Percentiles rank a stretch among this genome's conserved stretches.
phyloP scores from a whole-genome alignment of 1,139 yeast species.

The Martiniozyma asiatica region DNA sequence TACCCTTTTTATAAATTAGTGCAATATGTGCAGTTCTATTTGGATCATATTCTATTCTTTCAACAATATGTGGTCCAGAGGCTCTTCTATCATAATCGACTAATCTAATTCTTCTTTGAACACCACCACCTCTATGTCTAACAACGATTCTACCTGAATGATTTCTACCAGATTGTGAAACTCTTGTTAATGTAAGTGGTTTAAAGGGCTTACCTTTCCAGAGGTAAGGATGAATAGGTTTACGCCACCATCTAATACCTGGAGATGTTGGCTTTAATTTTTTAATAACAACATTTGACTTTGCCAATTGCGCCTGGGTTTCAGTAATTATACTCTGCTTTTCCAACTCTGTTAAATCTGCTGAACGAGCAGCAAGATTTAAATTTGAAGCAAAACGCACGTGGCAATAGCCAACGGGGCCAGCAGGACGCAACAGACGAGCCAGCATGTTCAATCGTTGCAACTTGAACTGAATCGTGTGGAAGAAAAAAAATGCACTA shows the following conservation, averaged over 20 bases:
- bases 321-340: conserved; percentile 61
- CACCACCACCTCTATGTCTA: conserved; percentile 97
- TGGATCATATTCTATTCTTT: conserved; percentile 92
- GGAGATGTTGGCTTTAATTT: conserved; percentile 75
- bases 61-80: conserved; percentile 67
- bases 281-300: conserved; percentile 61
- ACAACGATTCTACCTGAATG: conserved; percentile 79
- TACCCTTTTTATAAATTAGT: conserved; percentile 45
- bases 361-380: too few relatives aligned
- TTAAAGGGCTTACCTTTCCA: conserved; percentile 76
- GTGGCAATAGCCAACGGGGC: too few relatives aligned
- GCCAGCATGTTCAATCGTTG: too few relatives aligned
- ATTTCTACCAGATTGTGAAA: conserved; percentile 81
- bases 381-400: too few relatives aligned
- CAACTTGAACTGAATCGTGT: too few relatives aligned
- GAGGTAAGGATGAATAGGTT: conserved; percentile 78
- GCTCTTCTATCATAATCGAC: conserved; percentile 62
- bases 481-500: too few relatives aligned
- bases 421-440: too few relatives aligned
- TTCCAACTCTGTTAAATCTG: conserved; percentile 60
- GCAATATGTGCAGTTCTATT: conserved; percentile 93
- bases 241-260: conserved; percentile 79
- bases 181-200: conserved; percentile 63
- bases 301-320: conserved; percentile 62
- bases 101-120: conserved; percentile 73